phyloP scores from a whole-genome alignment of 805 yeast genomes.

The Metschnikowia continentalis region DNA sequence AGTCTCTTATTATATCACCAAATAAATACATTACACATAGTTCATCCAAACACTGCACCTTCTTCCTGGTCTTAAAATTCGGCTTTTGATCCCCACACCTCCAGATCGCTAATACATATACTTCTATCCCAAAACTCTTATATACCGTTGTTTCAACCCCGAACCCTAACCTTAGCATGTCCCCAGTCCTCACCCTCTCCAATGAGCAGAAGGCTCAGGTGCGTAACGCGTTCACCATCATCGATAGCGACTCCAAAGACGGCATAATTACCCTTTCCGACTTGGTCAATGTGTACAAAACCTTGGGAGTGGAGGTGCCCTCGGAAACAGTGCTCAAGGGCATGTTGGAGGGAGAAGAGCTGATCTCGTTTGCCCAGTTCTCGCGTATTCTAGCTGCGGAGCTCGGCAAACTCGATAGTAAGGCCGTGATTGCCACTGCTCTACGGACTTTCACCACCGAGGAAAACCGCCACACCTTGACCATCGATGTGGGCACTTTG shows the following conservation, averaged over 20 bases:
- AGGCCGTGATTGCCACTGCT: slow-evolving; percentile 53
- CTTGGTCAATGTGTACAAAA: slow-evolving; percentile 48
- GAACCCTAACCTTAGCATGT: neutral
- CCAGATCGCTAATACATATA: neutral
- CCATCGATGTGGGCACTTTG: slow-evolving; percentile 47
- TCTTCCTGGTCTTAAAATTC: too few species aligned
- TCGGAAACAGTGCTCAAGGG: slow-evolving; percentile 38
- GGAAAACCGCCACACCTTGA: slow-evolving; percentile 30
- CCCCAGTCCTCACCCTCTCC: slow-evolving; percentile 43
- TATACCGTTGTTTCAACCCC: too few species aligned
- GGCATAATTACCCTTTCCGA: slow-evolving; percentile 56
- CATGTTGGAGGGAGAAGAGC: slow-evolving; percentile 49
- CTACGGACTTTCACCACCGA: slow-evolving; percentile 49
- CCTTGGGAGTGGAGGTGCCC: slow-evolving; percentile 47
- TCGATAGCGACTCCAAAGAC: slow-evolving; percentile 76
- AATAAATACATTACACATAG: neutral
- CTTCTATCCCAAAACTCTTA: neutral
- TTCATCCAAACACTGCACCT: neutral
- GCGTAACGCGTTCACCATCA: slow-evolving; percentile 70
- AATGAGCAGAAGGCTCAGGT: slow-evolving; percentile 62
- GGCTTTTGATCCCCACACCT: too few species aligned
- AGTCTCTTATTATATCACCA: neutral
- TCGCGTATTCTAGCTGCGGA: slow-evolving; percentile 57
- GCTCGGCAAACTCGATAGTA: slow-evolving; percentile 47
- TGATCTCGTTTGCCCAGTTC: slow-evolving; percentile 61